These are phyloP conservation scores for Endoconidiophora polonica DNA, from an alignment of 2,329 filamentous ascomycete species.

Conservation along the genomic window DNA sequence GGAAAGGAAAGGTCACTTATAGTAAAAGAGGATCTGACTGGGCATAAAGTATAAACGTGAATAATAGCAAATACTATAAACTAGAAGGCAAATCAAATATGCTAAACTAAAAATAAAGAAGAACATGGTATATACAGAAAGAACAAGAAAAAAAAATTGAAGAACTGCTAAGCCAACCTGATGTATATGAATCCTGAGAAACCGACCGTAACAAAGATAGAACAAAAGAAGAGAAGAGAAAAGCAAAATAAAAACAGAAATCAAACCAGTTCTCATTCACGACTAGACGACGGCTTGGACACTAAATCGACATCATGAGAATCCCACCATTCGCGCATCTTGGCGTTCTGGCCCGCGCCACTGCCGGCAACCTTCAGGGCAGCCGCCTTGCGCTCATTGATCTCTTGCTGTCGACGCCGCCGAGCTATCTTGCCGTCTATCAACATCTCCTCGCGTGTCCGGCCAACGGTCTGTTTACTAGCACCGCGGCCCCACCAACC, in stretches of 20 bases:
- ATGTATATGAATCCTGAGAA: too few relatives aligned
- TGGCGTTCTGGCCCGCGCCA: not conserved
- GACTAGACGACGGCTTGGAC: constrained; percentile 1
- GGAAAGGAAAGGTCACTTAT: constrained; percentile 24
- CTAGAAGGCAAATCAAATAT: constrained; percentile 8
- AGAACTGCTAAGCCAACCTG: too few relatives aligned
- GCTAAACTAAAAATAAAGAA: too few relatives aligned
- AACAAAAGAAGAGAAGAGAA: not conserved
- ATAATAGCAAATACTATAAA: not conserved
- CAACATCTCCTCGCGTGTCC: constrained; percentile 35
- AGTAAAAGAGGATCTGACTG: constrained; percentile 10
- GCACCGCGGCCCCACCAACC: constrained; percentile 14
- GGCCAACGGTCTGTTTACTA: constrained; percentile 21
- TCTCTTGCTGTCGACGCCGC: constrained; percentile 31
- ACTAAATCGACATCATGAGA: constrained; percentile 15
- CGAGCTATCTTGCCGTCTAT: constrained; percentile 33
- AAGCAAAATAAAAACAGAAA: not conserved
- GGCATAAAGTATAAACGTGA: not conserved
- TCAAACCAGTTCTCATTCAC: not conserved
- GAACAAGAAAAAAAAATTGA: not conserved
- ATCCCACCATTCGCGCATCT: constrained; percentile 24
- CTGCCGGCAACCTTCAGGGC: not conserved
- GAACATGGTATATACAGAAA: not conserved
- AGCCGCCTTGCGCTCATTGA: constrained; percentile 18
- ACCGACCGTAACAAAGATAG: not conserved